A percentile compares a stretch with the other conserved stretches of the same genome.
Evolutionary conservation across 2,329 filamentous ascomycete species (phyloP).

Genomic region (Lachnellula hyalina): DNA sequence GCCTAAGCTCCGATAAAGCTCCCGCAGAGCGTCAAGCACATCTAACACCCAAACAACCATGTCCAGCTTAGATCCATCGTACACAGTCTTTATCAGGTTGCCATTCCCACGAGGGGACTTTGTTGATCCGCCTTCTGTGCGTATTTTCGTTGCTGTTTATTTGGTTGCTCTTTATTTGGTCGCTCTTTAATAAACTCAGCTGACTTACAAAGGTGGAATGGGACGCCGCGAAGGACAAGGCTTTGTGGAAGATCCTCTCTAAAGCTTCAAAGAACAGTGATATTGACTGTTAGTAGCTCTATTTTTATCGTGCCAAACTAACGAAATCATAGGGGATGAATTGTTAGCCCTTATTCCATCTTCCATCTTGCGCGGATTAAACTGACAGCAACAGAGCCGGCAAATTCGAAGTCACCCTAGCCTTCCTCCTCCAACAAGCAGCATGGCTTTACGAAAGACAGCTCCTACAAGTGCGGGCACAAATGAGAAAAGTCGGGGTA

Average conservation of each 20-base stretch:
- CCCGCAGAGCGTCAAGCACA: background rate
- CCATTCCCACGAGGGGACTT: slow-evolving; percentile 85
- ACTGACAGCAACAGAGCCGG: slow-evolving; percentile 48
- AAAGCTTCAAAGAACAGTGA: slow-evolving; percentile 72
- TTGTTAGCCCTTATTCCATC: slow-evolving; percentile 49
- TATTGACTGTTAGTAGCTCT: slow-evolving; percentile 66
- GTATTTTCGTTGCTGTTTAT: slow-evolving; percentile 30
- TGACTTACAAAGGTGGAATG: slow-evolving; percentile 64
- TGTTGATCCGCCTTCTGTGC: slow-evolving; percentile 80
- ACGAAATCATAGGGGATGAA: slow-evolving; percentile 57
- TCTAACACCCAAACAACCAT: slow-evolving; percentile 16
- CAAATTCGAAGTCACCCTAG: slow-evolving; percentile 76
- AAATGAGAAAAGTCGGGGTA: slow-evolving; percentile 72
- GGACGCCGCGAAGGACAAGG: slow-evolving; percentile 80
- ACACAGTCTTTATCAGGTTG: slow-evolving; percentile 79
- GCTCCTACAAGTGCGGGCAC: slow-evolving; percentile 80
- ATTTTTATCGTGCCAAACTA: slow-evolving; percentile 10
- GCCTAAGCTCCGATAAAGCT: background rate
- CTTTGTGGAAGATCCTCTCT: slow-evolving; percentile 85
- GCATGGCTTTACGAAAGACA: slow-evolving; percentile 92
- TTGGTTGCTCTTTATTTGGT: too few relatives aligned
- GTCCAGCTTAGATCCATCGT: slow-evolving; percentile 28
- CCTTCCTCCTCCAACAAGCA: slow-evolving; percentile 88
- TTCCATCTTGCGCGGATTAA: background rate
- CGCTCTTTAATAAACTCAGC: background rate